Evolutionary conservation across 352 stramenopile species (phyloP), one percentile per base, ranked within the genome.

Genomic region (Blastocystis sp.): DNA sequence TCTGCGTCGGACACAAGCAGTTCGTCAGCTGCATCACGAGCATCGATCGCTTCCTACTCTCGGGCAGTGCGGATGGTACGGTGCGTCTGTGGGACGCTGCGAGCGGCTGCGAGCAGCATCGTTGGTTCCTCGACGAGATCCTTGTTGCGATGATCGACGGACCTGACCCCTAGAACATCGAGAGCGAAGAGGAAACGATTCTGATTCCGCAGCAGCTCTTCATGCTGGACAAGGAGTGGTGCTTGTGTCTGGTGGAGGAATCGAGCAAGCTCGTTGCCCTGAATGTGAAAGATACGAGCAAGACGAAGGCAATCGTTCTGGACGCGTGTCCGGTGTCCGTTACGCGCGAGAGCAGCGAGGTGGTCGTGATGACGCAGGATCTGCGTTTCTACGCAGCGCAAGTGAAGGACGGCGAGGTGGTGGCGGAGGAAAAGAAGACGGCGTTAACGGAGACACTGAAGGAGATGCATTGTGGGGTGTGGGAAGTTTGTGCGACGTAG

Each of bases 1-100:
- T 85, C 34, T 85, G 75, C 27, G 38, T 75, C 75, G 75, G 75
- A 27, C 75, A 85, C 42, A 85, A 81, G 8, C 69, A 81, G 16
- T 81, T 48, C 18, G 49, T 81, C 16, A 81, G 69, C 3, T 63
- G 44, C 48, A 81, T 81, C 3, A 42, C 32, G 7, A 49, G 18
- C 7, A 27, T 81, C 16, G 27, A 40, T 16, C 21, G 24, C 6
- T 8, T 14, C 40, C 46, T 81, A 4, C 7, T 81, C 18, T 63
- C 69, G 14, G 69, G 69, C 16, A 81, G 69, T 46, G 69, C 69
- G 0, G 69, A 81, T 63, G 46, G 69, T 18, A 81, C 69, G 1
- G 6, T 81, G 9, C 44, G 48, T 2, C 11, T 64, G 24, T 81
- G 69, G 69, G 49, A 81, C 34, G 36, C 63, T 9, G 29, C n/a